Conservation (phyloP, 2,329 filamentous ascomycete genomes). For the Pestalotiopsis sp. region DNA sequence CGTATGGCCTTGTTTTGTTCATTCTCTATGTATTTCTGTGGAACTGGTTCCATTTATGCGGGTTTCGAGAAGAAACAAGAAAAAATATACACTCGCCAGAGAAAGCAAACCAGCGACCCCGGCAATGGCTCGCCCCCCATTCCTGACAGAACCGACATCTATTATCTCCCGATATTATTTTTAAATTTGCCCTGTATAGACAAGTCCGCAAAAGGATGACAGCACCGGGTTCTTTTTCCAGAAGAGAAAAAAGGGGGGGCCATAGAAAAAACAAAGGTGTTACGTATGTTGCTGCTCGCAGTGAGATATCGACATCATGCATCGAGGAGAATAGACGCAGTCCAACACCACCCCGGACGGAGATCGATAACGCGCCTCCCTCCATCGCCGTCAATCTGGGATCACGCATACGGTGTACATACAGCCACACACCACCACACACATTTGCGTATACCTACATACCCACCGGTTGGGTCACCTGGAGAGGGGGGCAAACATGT, state of each 20-base stretch:
- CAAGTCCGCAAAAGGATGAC: background rate
- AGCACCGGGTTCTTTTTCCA: background rate
- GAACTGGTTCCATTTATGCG: background rate
- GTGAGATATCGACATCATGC: constrained; percentile 7
- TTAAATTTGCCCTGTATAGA: background rate
- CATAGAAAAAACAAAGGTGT: background rate
- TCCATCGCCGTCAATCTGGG: background rate
- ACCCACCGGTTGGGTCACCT: background rate
- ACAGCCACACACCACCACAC: background rate
- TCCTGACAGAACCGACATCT: background rate
- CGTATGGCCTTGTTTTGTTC: background rate
- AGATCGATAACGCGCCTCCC: constrained; percentile 7
- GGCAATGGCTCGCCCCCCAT: background rate
- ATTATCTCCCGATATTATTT: background rate
- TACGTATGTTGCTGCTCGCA: background rate
- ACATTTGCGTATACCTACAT: background rate
- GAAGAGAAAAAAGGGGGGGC: background rate
- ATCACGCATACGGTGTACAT: background rate
- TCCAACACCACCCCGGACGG: background rate
- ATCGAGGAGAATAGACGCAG: background rate
- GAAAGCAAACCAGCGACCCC: background rate
- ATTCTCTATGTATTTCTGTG: background rate
- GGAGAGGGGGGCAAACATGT: background rate
- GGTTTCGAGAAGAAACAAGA: background rate
- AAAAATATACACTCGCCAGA: background rate